A percentile compares a stretch with the other conserved stretches of the same genome.
Evolutionary conservation across 257 asterid genomes (phyloP).

Genomic region (Haberlea rhodopensis): DNA sequence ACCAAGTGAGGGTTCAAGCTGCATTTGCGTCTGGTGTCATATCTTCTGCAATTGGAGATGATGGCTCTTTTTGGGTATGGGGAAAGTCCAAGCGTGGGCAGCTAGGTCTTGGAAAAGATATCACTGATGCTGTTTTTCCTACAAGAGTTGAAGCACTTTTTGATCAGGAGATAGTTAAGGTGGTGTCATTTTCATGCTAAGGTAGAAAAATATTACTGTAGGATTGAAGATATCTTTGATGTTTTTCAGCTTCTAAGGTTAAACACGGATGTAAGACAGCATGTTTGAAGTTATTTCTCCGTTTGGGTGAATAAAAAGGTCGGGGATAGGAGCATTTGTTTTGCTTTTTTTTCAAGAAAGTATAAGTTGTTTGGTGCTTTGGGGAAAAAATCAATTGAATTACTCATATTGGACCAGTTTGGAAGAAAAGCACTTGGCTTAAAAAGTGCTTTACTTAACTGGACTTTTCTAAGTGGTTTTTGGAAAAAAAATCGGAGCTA

Average conservation of each 20-base stretch:
- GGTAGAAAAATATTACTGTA: conserved; percentile 44
- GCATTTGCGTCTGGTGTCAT: conserved; percentile 85
- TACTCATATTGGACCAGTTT: not conserved
- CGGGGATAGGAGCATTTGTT: too few relatives aligned
- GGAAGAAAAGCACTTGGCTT: not conserved
- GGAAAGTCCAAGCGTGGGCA: conserved; percentile 96
- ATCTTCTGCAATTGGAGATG: conserved; percentile 77
- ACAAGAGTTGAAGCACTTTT: conserved; percentile 63
- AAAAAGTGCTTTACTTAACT: not conserved
- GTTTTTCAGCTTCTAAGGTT: not conserved
- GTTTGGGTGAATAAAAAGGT: not conserved
- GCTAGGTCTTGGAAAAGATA: conserved; percentile 69
- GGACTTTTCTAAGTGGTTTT: not conserved
- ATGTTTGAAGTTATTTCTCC: not conserved
- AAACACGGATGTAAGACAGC: not conserved
- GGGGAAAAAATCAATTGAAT: too few relatives aligned
- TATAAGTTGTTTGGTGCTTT: not conserved
- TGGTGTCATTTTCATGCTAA: conserved; percentile 49
- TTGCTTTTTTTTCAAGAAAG: too few relatives aligned
- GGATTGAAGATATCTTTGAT: not conserved
- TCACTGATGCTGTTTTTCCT: conserved; percentile 59
- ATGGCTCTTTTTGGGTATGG: conserved; percentile 96
- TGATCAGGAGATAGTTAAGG: conserved; percentile 82
- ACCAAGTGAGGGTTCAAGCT: conserved; percentile 51
- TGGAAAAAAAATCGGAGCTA: too few relatives aligned